Conservation (phyloP, 2,329 filamentous ascomycete genomes). For the Rutstroemia sp. region DNA sequence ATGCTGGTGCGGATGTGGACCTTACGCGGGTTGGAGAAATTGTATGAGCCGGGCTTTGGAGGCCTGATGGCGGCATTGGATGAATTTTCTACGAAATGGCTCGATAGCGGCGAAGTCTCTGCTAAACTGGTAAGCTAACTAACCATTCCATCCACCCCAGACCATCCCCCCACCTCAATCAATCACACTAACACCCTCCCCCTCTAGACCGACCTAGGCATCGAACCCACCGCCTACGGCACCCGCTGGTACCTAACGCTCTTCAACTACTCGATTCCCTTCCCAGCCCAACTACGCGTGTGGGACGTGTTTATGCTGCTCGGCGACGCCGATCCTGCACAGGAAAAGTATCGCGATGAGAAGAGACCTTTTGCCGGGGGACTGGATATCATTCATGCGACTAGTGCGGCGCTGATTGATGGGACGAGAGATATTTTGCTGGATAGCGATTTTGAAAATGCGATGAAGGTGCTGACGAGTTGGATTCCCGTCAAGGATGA, state of each 20-base stretch:
- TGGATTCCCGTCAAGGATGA: conserved; percentile 94
- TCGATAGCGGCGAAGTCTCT: conserved; percentile 69
- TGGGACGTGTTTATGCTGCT: conserved; percentile 98
- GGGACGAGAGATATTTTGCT: conserved; percentile 82
- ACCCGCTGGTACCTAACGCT: conserved; percentile 96
- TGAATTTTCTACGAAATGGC: conserved; percentile 81
- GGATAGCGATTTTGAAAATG: conserved; percentile 92
- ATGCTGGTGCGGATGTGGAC: conserved; percentile 97
- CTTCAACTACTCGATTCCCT: conserved; percentile 95
- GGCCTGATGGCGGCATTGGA: conserved; percentile 79
- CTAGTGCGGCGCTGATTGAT: conserved; percentile 82
- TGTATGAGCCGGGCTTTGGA: conserved; percentile 78
- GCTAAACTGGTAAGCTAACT: conserved; percentile 61
- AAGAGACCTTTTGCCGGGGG: conserved; percentile 49
- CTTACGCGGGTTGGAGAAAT: conserved; percentile 72
- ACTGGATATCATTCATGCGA: conserved; percentile 83
- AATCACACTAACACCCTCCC: conserved; percentile 9
- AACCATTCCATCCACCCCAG: neutral
- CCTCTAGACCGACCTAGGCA: conserved; percentile 61
- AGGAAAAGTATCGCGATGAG: conserved; percentile 16
- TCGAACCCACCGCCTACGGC: conserved; percentile 87
- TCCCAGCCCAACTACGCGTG: conserved; percentile 84
- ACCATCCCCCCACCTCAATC: neutral
- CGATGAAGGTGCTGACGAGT: conserved; percentile 93
- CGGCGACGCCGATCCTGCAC: conserved; percentile 57